Evolutionary conservation across 768 basidiomycete genomes (phyloP).

Genomic region (Cytidiella melzeri): DNA sequence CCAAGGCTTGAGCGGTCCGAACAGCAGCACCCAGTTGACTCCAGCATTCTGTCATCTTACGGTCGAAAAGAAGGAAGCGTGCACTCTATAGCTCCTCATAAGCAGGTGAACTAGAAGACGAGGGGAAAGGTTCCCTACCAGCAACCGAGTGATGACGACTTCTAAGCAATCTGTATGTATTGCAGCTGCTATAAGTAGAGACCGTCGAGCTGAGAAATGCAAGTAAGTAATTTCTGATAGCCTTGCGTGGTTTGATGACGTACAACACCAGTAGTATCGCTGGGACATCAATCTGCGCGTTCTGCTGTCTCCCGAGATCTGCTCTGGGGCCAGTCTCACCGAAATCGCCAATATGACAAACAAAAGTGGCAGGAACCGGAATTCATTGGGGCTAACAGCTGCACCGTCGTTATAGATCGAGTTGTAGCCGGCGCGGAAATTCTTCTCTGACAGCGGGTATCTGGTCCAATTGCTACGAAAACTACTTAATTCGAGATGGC

Average conservation of each 20-base stretch:
- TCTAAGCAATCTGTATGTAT: slow-evolving; percentile 91
- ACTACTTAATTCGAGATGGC: slow-evolving; percentile 12
- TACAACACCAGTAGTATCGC: slow-evolving; percentile 94
- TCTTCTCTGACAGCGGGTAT: slow-evolving; percentile 82
- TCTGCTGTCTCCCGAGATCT: slow-evolving; percentile 74
- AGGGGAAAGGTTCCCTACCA: slow-evolving; percentile 36
- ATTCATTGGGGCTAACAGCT: slow-evolving; percentile 66
- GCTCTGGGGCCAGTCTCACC: slow-evolving; percentile 79
- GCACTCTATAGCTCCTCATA: slow-evolving; percentile 46
- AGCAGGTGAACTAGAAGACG: slow-evolving; percentile 7
- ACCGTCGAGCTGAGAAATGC: slow-evolving; percentile 65
- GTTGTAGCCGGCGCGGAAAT: slow-evolving; percentile 68
- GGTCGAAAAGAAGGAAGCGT: slow-evolving; percentile 63
- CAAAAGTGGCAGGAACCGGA: slow-evolving; percentile 84
- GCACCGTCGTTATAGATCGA: slow-evolving; percentile 58
- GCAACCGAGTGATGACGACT: slow-evolving; percentile 83
- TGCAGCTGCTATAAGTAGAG: slow-evolving; percentile 85
- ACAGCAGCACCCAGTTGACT: slow-evolving; percentile 92
- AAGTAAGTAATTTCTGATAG: not conserved
- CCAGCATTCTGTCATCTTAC: slow-evolving; percentile 93
- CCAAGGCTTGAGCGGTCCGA: slow-evolving; percentile 88
- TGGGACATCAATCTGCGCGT: slow-evolving; percentile 73
- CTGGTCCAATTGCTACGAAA: slow-evolving; percentile 79
- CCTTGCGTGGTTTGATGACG: slow-evolving; percentile 29
- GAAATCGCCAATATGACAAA: slow-evolving; percentile 91